phyloP scores from a whole-genome alignment of 768 basidiomycete species.

The Hygrocybe coccinea region DNA sequence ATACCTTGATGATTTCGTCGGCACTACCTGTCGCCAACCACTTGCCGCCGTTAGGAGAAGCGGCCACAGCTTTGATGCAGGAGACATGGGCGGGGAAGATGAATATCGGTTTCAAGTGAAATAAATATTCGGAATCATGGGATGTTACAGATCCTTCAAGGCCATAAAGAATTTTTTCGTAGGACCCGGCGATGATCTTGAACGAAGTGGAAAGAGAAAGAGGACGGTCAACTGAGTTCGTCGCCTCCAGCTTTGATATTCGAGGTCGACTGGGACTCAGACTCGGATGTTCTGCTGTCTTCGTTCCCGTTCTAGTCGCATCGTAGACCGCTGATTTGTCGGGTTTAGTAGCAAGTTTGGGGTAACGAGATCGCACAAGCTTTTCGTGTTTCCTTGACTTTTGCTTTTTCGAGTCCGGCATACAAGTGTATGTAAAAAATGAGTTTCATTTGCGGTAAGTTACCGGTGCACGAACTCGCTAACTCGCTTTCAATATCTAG shows the following conservation, averaged over 20 bases:
- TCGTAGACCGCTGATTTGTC: too few relatives aligned
- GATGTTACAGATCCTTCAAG: constrained; percentile 57
- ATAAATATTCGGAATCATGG: constrained; percentile 30
- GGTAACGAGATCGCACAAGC: too few relatives aligned
- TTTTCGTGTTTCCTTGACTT: too few relatives aligned
- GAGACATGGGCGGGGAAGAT: constrained; percentile 97
- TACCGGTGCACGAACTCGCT: too few relatives aligned
- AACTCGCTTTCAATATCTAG: too few relatives aligned
- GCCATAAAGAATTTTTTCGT: constrained; percentile 94
- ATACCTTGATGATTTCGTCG: constrained; percentile 96
- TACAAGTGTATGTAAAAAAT: too few relatives aligned
- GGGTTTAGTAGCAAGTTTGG: too few relatives aligned
- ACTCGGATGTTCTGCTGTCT: too few relatives aligned
- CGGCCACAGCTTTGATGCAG: constrained; percentile 85
- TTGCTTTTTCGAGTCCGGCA: too few relatives aligned
- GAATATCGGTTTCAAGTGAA: constrained; percentile 72
- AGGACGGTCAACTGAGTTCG: constrained; percentile 10
- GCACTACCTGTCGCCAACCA: constrained; percentile 94
- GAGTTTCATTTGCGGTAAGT: too few relatives aligned
- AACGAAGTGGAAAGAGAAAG: constrained; percentile 54
- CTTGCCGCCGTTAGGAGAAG: constrained; percentile 85
- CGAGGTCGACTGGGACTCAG: neutral
- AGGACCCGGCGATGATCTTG: constrained; percentile 87
- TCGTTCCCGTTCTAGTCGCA: too few relatives aligned
- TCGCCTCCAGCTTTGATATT: neutral